Evolutionary conservation across 257 asterid species (phyloP), one percentile per base, ranked within the genome.

Genomic region (Craterostigma plantagineum): DNA sequence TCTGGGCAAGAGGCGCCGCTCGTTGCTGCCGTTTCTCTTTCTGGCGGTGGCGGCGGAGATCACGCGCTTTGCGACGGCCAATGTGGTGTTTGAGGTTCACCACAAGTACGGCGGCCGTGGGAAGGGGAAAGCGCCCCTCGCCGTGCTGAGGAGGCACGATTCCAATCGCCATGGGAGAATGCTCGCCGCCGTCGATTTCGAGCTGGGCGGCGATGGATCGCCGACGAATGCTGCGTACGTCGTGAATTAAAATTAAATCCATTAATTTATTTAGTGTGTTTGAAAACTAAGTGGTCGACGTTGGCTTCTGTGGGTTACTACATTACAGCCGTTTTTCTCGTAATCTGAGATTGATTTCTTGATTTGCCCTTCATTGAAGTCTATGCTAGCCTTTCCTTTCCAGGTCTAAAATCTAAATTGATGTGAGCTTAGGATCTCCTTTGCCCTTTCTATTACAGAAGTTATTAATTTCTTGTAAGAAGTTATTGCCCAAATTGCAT

Each of bases 151-250:
- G 33, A 10, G 33, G 1, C 48, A 43, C 33, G 48, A 43, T 12
- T 43, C 48, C 7, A 27, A 12, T 12, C 48, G 48, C 33, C 48
- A 43, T 10, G 33, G 48, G 13, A 43, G 48, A 9, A 16, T 43
- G 48, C 48, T 43, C 33, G 48, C 48, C 48, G 9, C 48, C 48
- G 34, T 43, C 10, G 48, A 43, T 16, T 33, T 43, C 13, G 30
- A 14, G 11, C 16, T 43, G 34, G 48, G 48, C 48, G 48, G 48
- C 33, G 48, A 43, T 16, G 48, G 48, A 1, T 43, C 48, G 33
- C 48, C 48, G 2, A 43, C 48, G 1, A 43, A 33, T 9, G 30
- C 48, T 10, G 48, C 48, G 48, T 43, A 41, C 16, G 45, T 41
- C 16, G 13, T 41, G 13, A 14, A 11, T 41, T 15, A 8, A 11